Evolutionary conservation across 2,329 filamentous ascomycete species (phyloP), one percentile per base, ranked within the genome.

Genomic region (Didymella lethalis): DNA sequence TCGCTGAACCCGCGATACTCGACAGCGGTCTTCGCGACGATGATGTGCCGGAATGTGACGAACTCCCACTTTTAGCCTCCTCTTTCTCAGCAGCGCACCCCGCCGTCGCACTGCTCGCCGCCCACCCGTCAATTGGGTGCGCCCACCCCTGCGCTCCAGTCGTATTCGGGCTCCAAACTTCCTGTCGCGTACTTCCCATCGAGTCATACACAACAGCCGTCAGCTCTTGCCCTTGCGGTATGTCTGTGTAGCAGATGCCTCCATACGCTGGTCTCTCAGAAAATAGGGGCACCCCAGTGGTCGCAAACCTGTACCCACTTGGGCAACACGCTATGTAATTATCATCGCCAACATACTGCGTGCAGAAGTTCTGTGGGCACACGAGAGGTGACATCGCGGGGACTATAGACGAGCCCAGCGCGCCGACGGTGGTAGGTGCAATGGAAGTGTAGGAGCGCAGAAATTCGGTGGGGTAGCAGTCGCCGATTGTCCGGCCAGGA

Each of bases 301-400:
- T 26, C 16, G n/a, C n/a, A 18, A 40, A 40, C 18, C n/a, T 40
- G 18, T 40, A 40, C 2, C n/a, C n/a, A 8, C 36, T 40, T 7
- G 68, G 69, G 63, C 71, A 74, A 52, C 70, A 74, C 4, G 67
- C 71, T 20, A 68, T 53, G 48, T 74, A 74, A 23, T 67, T 67
- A 23, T 59, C 59, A 2, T 59, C 45, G 1, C 55, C 60, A 20
- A 40, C 36, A 23, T 64, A 64, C 43, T 62, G 62, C 1, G 68
- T 69, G 43, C 66, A 65, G 53, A 59, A 72, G 25, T 65, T 62
- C 7, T 60, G 36, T 7, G 70, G 70, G 36, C 70, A 72, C 0
- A 67, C 65, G 10, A 74, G 55, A 7, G 68, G 65, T 25, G 64
- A 68, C 55, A 74, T 65, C 6, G 63, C 60, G 2, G 71, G 70